These are phyloP conservation scores for Dryas octopetala DNA, from an alignment of 306 rosid species.

Conservation along the genomic window DNA sequence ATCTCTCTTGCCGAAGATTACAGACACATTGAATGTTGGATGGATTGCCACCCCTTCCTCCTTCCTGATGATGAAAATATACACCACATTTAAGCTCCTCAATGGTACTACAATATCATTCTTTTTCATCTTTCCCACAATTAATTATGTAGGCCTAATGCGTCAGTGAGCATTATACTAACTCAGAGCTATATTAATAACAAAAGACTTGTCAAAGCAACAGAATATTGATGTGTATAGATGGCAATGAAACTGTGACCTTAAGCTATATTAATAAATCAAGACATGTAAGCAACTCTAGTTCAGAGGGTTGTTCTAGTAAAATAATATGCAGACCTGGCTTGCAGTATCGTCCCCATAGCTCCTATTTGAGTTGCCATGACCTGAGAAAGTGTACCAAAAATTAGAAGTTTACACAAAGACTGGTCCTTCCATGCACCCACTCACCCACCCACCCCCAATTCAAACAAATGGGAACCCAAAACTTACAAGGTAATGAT, in stretches of 20 bases:
- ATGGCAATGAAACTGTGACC: no score
- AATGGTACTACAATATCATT: neutral
- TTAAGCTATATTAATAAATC: no score
- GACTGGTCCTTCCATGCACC: neutral
- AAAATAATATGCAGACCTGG: conserved; percentile 62
- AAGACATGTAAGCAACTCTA: neutral
- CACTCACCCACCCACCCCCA: neutral
- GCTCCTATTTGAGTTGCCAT: conserved; percentile 86
- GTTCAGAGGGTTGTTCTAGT: neutral
- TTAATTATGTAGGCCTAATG: no score
- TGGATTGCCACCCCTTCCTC: conserved; percentile 77
- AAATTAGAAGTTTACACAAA: conserved; percentile 4
- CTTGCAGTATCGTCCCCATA: conserved; percentile 85
- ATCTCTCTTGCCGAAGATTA: conserved; percentile 87
- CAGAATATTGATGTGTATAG: no score
- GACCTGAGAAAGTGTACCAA: conserved; percentile 43
- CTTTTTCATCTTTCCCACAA: neutral
- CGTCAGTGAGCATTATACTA: no score
- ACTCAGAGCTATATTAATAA: no score
- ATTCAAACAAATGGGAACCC: conserved; percentile 6
- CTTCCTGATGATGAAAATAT: conserved; percentile 50
- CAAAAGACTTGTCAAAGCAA: no score
- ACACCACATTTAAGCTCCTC: conserved; percentile 20
- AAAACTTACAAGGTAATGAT: conserved; percentile 72
- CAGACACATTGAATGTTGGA: conserved; percentile 82